Evolutionary conservation across 768 basidiomycete species (phyloP), one percentile per base, ranked within the genome.

Genomic region (Hortiboletus campestris): DNA sequence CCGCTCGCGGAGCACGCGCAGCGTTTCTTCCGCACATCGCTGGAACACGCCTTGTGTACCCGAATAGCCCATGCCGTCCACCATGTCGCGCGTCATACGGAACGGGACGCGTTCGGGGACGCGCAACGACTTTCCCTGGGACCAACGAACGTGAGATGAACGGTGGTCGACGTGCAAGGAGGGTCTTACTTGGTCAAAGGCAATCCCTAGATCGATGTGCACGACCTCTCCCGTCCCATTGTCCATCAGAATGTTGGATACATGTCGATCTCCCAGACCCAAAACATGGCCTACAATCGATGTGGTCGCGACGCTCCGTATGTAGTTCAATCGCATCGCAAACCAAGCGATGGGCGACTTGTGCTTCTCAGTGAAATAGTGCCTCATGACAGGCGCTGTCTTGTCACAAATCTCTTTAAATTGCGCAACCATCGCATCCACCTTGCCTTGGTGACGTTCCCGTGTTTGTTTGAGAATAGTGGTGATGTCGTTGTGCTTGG

Each of bases 161-260:
- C 4, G 4, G 16, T 28, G 11, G n/a, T 38, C 31, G 16, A n/a
- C 9, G 7, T 16, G 6, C 13, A 29, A 3, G 9, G 1, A 3
- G 34, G 11, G 8, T 13, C 68, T 51, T 57, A 91, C 93, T 76
- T 93, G 92, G 57, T 97, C 97, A 71, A 99, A 98, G 0, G 94
- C 94, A 56, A 98, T 94, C 1, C 96, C 96, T 1, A 98, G 78
- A 71, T 99, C 96, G 50, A 99, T 99, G 68, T 97, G 94, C 8
- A 98, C 85, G 43, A 95, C 79, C 66, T 98, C 93, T 16, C 96
- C 96, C 10, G 83, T 85, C 28, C 70, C 70, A 46, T 83, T 82
- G 69, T 98, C 94, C 43, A 98, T 76, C 43, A 99, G 77, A 63
- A 99, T 96, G 71, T 99, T 99, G 41, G 89, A 88, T 7, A 81